Conservation (phyloP, 2,329 filamentous ascomycete species). For the Amylocarpus encephaloides region DNA sequence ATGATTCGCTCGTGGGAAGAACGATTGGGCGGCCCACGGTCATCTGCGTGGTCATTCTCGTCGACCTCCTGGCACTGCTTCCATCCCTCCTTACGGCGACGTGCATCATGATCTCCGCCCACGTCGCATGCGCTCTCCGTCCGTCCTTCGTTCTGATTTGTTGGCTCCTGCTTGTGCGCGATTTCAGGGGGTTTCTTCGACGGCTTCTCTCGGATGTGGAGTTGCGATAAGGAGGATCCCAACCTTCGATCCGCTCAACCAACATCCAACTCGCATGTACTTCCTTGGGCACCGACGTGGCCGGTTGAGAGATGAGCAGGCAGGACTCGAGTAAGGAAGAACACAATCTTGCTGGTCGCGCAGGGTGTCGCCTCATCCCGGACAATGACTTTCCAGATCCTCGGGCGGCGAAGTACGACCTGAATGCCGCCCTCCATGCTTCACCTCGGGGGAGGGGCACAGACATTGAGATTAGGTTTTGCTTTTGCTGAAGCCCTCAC, state of each 20-base stretch:
- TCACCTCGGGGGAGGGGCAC: neutral
- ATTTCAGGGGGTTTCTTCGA: neutral
- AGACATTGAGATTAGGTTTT: too few relatives aligned
- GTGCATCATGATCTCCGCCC: too few relatives aligned
- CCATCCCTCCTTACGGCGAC: too few relatives aligned
- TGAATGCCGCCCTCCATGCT: neutral
- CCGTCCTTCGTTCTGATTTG: too few relatives aligned
- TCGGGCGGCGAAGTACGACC: neutral
- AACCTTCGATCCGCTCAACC: too few relatives aligned
- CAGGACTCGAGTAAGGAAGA: neutral
- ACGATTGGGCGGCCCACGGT: too few relatives aligned
- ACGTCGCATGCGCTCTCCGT: too few relatives aligned
- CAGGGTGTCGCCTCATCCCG: neutral
- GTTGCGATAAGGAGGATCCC: too few relatives aligned
- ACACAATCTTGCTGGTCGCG: neutral
- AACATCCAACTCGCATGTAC: neutral
- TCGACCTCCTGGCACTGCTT: too few relatives aligned
- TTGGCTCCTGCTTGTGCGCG: neutral
- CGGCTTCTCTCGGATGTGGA: slow-evolving; percentile 2
- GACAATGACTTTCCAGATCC: neutral
- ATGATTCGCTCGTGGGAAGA: too few relatives aligned
- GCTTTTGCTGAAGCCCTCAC: too few relatives aligned
- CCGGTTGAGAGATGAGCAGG: neutral
- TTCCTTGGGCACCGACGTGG: neutral
- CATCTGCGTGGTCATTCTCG: too few relatives aligned